Percentiles rank a stretch among this genome's conserved stretches.
Evolutionary conservation across 23 red algal genomes (phyloP).

Genomic region (Chondrus crispus): DNA sequence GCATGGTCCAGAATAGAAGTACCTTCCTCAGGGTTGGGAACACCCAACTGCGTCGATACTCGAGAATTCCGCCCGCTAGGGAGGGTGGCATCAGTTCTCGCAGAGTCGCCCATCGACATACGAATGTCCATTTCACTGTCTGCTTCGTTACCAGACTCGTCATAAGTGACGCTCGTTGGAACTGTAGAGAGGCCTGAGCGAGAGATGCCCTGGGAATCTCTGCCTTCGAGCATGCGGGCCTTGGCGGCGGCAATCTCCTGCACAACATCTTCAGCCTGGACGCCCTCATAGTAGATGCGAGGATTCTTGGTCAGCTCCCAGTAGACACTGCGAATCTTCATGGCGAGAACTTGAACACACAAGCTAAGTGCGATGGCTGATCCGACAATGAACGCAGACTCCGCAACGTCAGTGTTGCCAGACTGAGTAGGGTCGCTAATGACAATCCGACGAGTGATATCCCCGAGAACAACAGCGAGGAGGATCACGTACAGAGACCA

Average conservation of each 20-base stretch:
- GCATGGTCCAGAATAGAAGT: too few relatives aligned
- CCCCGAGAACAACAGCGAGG: conserved; percentile 38
- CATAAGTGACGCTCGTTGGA: too few relatives aligned
- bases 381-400: conserved; percentile 46
- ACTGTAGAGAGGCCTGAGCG: too few relatives aligned
- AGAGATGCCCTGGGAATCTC: too few relatives aligned
- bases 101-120: too few relatives aligned
- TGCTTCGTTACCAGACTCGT: too few relatives aligned
- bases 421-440: not conserved
- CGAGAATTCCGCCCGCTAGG: too few relatives aligned
- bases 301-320: conserved; percentile 70
- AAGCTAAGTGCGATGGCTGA: conserved; percentile 4
- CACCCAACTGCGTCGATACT: too few relatives aligned
- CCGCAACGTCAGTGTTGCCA: not conserved
- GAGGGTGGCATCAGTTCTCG: too few relatives aligned
- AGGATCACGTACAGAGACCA: conserved; percentile 64
- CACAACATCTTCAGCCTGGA: conserved; percentile 1
- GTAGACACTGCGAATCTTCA: conserved; percentile 60
- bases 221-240: not conserved
- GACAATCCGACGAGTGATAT: conserved; percentile 43
- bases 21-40: too few relatives aligned
- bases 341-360: conserved; percentile 5
- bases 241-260: not conserved
- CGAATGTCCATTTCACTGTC: too few relatives aligned
- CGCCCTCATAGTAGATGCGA: conserved; percentile 55